Conservation (phyloP, 345 rosid species). For the Balakata baccata region DNA sequence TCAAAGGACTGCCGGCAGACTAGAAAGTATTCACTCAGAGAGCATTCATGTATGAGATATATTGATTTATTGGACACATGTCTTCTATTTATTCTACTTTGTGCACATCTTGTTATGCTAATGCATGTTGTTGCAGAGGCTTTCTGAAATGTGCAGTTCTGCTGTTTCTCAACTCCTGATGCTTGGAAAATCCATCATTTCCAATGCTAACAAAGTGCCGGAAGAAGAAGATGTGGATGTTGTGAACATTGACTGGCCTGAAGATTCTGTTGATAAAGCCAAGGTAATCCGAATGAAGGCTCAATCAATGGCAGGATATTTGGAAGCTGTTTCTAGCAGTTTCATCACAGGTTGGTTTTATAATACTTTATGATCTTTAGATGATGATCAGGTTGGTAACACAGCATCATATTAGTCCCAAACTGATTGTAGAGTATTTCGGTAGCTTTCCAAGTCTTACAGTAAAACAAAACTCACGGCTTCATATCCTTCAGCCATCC, state of each 20-base stretch:
- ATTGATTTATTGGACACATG: conserved; percentile 11
- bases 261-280: conserved; percentile 83
- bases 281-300: conserved; percentile 70
- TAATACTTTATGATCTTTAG: background rate
- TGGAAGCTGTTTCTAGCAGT: conserved; percentile 74
- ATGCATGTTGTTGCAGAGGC: conserved; percentile 60
- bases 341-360: conserved; percentile 72
- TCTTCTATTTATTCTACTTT: background rate
- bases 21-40: conserved; percentile 91
- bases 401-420: background rate
- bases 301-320: conserved; percentile 61
- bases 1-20: conserved; percentile 79
- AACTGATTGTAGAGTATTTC: background rate
- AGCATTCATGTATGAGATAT: conserved; percentile 79
- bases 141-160: conserved; percentile 89
- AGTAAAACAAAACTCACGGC: background rate
- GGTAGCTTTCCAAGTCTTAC: background rate
- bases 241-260: conserved; percentile 79
- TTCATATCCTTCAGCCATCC: background rate
- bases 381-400: background rate
- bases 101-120: background rate
- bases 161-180: conserved; percentile 77
- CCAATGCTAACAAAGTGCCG: conserved; percentile 55
- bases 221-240: conserved; percentile 50
- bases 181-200: conserved; percentile 75